Percentiles rank a stretch among this genome's conserved stretches.
Conservation (phyloP, 176 grass and related monocot species). For the Puccinellia tenuiflora region DNA sequence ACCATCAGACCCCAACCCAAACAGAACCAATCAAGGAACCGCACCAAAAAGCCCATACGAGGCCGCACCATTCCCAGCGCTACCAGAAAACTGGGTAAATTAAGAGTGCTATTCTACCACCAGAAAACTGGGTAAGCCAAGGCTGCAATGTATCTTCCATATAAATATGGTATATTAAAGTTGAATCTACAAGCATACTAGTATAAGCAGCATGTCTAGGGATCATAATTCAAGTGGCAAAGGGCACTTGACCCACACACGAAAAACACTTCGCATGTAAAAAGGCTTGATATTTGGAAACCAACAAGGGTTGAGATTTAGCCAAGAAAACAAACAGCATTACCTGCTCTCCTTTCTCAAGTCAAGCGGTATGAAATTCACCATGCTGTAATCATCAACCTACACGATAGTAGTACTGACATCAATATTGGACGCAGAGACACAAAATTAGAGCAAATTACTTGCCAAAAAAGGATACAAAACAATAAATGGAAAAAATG, state of each 20-base stretch:
- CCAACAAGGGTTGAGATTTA: background rate
- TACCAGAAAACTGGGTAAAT: too few relatives aligned
- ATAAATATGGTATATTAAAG: background rate
- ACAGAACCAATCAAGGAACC: too few relatives aligned
- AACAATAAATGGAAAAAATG: background rate
- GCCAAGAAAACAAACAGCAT: background rate
- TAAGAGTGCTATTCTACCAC: background rate
- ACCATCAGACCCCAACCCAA: too few relatives aligned
- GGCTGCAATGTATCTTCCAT: background rate
- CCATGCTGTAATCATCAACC: conserved; percentile 91
- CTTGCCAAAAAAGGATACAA: background rate
- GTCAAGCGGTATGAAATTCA: conserved; percentile 81
- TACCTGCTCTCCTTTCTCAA: conserved; percentile 84
- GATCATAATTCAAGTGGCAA: background rate
- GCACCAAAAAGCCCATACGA: too few relatives aligned
- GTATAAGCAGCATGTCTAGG: background rate
- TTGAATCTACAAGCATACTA: background rate
- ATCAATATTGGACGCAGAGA: conserved; percentile 12
- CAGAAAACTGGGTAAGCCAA: background rate
- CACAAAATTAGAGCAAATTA: background rate
- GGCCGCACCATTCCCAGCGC: too few relatives aligned
- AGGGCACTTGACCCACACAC: background rate
- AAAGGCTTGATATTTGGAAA: background rate
- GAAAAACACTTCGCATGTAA: background rate
- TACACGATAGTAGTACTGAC: conserved; percentile 17